Conservation (phyloP, 208 protist species). For the Porcisia hertigi region DNA sequence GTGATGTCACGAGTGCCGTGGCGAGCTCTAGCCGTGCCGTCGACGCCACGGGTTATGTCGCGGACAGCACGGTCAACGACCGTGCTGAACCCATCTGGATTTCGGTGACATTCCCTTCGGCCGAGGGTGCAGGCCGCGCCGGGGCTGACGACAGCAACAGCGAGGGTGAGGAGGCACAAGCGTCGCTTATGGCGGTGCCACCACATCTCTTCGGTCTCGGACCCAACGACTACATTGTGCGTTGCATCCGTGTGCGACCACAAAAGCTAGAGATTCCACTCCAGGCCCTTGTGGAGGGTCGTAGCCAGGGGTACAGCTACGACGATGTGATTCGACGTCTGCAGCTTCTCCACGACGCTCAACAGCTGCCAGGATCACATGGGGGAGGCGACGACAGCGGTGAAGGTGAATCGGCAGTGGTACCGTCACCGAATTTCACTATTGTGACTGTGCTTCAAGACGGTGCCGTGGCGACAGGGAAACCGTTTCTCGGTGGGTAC, state of each 20-base stretch:
- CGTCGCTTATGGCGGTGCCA: slow-evolving; percentile 36
- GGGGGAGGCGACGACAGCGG: slow-evolving; percentile 9
- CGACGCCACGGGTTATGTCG: neutral
- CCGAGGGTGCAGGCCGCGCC: neutral
- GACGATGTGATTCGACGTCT: slow-evolving; percentile 61
- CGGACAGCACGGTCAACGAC: slow-evolving; percentile 10
- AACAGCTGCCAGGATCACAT: slow-evolving; percentile 2
- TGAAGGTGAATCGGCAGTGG: neutral
- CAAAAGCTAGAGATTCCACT: slow-evolving; percentile 45
- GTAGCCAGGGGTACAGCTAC: slow-evolving; percentile 58
- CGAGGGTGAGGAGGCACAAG: slow-evolving; percentile 21
- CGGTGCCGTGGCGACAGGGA: slow-evolving; percentile 23
- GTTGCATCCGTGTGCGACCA: slow-evolving; percentile 55
- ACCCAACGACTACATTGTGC: slow-evolving; percentile 44
- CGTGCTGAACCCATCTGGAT: slow-evolving; percentile 64
- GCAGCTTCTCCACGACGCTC: slow-evolving; percentile 24
- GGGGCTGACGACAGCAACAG: neutral
- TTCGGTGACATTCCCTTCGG: slow-evolving; percentile 39
- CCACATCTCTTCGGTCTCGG: slow-evolving; percentile 50
- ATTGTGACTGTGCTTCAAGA: slow-evolving; percentile 45
- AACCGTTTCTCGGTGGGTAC: slow-evolving; percentile 94
- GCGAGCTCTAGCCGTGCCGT: neutral
- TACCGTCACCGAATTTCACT: slow-evolving; percentile 11
- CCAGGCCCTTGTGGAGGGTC: slow-evolving; percentile 55
- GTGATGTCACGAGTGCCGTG: slow-evolving; percentile 22